These are phyloP conservation scores for Talaromyces pinophilus DNA, from an alignment of 2,329 filamentous ascomycete species.

Conservation along the genomic window DNA sequence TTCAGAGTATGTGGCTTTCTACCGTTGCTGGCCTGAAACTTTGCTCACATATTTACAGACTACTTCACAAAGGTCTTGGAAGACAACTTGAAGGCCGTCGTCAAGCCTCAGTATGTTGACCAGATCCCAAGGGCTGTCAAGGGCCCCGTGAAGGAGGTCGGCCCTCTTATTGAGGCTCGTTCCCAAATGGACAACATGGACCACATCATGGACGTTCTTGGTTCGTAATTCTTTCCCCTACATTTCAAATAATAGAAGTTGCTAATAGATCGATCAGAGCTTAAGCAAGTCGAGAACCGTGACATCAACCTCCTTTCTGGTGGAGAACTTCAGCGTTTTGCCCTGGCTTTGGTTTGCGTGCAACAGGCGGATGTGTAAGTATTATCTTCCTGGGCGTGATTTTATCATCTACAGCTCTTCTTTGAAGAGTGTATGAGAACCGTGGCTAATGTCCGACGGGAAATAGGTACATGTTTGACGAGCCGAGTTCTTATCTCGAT, in stretches of 20 bases:
- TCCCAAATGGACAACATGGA: conserved; percentile 76
- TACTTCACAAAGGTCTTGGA: conserved; percentile 99
- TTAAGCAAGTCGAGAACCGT: conserved; percentile 86
- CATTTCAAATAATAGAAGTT: background rate
- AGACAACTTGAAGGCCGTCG: conserved; percentile 94
- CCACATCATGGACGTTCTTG: conserved; percentile 77
- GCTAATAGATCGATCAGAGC: conserved; percentile 56
- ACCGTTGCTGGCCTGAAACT: background rate
- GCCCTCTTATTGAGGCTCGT: conserved; percentile 73
- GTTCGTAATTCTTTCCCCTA: conserved; percentile 42
- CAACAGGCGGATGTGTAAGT: conserved; percentile 86
- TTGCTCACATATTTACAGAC: conserved; percentile 55
- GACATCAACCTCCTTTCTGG: conserved; percentile 89
- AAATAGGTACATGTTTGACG: conserved; percentile 91
- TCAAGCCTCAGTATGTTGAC: conserved; percentile 99
- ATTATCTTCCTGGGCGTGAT: background rate
- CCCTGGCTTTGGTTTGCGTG: conserved; percentile 92
- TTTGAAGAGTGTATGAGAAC: background rate
- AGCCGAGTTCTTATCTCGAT: conserved; percentile 98
- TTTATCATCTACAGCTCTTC: background rate
- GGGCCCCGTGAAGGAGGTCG: conserved; percentile 75
- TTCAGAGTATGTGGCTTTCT: conserved; percentile 73
- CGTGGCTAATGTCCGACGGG: background rate
- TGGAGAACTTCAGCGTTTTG: conserved; percentile 97
- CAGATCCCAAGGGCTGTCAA: conserved; percentile 94